A percentile compares a stretch with the other conserved stretches of the same genome.
Conservation (phyloP, 331 rosid species). For the Pyrus hybrid region DNA sequence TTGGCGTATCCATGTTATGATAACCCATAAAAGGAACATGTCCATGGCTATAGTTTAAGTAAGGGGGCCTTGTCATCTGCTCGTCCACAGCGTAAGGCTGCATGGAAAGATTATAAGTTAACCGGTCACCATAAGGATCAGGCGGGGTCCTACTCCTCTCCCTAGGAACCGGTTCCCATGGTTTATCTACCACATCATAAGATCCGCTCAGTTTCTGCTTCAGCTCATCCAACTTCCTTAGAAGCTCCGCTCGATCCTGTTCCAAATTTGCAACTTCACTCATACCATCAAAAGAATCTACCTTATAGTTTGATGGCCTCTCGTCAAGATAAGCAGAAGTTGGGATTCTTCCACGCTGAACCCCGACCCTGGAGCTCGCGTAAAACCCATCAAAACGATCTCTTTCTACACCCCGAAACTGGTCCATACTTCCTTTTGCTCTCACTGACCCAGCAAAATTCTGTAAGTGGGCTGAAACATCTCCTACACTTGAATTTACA, state of each 20-base stretch:
- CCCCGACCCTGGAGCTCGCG: constrained; percentile 8
- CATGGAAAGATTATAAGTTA: constrained; percentile 14
- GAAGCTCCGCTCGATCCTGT: constrained; percentile 26
- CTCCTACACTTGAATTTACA: constrained; percentile 14
- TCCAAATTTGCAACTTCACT: constrained; percentile 14
- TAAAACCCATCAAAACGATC: constrained; percentile 14
- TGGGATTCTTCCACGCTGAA: constrained; percentile 17
- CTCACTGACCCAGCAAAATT: constrained; percentile 13
- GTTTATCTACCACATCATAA: constrained; percentile 22
- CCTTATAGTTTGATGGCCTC: constrained; percentile 28
- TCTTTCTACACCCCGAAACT: constrained; percentile 18
- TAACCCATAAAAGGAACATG: constrained; percentile 11
- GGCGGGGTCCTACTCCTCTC: constrained; percentile 23
- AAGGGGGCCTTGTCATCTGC: constrained; percentile 12
- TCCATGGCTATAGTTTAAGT: constrained; percentile 5
- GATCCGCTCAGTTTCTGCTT: constrained; percentile 33
- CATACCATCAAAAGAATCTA: constrained; percentile 11
- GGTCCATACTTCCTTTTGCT: constrained; percentile 10
- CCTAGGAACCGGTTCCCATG: constrained; percentile 6
- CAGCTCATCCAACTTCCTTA: constrained; percentile 38
- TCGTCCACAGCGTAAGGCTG: constrained; percentile 21
- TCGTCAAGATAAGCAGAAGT: no score
- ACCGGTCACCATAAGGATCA: constrained; percentile 17
- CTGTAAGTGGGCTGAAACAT: not conserved
- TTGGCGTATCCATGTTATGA: constrained; percentile 17